Conservation (phyloP, 192 early-diverging fungal genomes). For the Diversispora eburnea region DNA sequence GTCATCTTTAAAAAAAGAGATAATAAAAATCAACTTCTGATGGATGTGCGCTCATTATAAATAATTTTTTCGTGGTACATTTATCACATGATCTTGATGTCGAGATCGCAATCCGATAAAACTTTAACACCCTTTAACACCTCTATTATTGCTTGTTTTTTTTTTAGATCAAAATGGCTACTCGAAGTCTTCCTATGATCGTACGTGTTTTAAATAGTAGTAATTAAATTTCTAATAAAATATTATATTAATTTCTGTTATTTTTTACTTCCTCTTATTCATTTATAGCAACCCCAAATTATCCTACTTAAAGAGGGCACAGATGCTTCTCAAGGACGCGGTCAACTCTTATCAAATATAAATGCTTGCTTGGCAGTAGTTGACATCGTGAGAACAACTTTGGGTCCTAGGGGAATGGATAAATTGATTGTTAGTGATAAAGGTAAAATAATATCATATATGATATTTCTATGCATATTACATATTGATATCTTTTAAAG, state of each 20-base stretch:
- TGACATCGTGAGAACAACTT: conserved; percentile 92
- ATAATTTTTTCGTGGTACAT: too few species aligned
- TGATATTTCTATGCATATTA: too few species aligned
- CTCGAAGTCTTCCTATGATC: conserved; percentile 4
- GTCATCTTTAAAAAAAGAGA: too few species aligned
- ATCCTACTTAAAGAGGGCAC: conserved; percentile 99
- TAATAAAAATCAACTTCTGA: too few species aligned
- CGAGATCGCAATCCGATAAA: too few species aligned
- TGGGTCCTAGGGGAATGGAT: conserved; percentile 99
- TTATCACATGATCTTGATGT: too few species aligned
- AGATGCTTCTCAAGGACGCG: conserved; percentile 95
- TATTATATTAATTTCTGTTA: not conserved
- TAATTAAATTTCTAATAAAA: not conserved
- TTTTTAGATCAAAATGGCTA: conserved; percentile 4
- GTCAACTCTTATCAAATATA: conserved; percentile 97
- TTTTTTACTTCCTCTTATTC: not conserved
- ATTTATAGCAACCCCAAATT: conserved; percentile 89
- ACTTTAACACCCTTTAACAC: too few species aligned
- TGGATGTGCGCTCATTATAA: too few species aligned
- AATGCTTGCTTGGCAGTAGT: conserved; percentile 92
- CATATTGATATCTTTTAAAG: too few species aligned
- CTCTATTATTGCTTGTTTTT: not conserved
- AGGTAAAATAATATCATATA: conserved; percentile 45
- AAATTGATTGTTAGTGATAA: conserved; percentile 96
- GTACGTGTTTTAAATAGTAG: not conserved